Base-by-base conservation (phyloP, 768 basidiomycete species). In the Leucocoprinus sp. region DNA sequence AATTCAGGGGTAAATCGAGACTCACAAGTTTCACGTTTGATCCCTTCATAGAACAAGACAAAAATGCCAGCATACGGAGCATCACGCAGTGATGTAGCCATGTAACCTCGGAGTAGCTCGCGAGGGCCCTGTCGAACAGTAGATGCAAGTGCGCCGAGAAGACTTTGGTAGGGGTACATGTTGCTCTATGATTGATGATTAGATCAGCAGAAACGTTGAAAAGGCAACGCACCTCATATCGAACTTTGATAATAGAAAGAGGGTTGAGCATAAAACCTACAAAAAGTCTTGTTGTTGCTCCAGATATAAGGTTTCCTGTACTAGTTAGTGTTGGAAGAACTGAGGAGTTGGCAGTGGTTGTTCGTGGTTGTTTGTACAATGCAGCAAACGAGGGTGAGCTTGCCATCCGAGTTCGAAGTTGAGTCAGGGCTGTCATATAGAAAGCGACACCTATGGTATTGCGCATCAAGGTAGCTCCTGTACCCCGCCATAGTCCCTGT, bases 51-150 rank as follows among this genome's bases (percentile, higher is more conserved):
- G 49, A 84, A 78, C 2, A 91, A 76, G 27, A 95, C 70, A 55
- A 93, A 97, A 5, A 96, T 62, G 2, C 93, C 93, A 1, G 93
- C 91, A 55, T 93, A 92, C 0, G 93, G 93, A 9, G 92, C 93
- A 60, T 97, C 93, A 37, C 93, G 77, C n/a, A 93, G 69, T 1
- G 92, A 86, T 1, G 91, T 90, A 1, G 92, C 88, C 18, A 84
- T 55, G 57, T 92, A 84, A 0, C 93, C 93, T 37, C 88, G 83
- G 56, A 93, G 78, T 22, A 93, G 68, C 52, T 90, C 91, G 18
- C 79, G 75, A 3, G 87, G 79, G 2, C 93, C 91, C 57, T 72
- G 71, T n/a, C 77, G 80, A 2, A 69, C 60, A 28, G 90, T 73
- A 7, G 78, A 72, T 4, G 65, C 36, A 28, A 90, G 60, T 0